Base-by-base conservation (phyloP, 2,329 filamentous ascomycete genomes). In the Ramularia endophylla region DNA sequence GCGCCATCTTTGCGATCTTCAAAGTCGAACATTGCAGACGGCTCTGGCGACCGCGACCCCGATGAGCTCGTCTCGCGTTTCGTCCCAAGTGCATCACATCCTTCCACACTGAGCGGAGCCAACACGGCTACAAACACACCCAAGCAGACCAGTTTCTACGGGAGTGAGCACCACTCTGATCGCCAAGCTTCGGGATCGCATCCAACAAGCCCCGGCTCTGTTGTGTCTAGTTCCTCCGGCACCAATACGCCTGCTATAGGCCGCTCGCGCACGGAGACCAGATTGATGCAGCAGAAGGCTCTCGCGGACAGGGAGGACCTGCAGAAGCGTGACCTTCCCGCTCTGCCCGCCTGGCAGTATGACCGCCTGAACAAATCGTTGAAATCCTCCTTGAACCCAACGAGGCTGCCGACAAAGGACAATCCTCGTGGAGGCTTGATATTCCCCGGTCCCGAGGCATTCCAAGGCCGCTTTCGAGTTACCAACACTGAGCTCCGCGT, bases 391-490 rank as follows among this genome's bases (percentile, higher is more conserved):
- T 9, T 20, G 7, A 50, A 51, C 37, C 40, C 40, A 16, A 40
- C 44, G 16, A 28, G 40, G 27, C 35, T 47, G 13, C 22, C 22
- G 6, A 25, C 22, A 6, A 25, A 25, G 22, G 22, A 25, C 22
- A 25, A 25, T 25, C 22, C 22, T 11, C 6, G 11, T 6, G 22
- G 22, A 6, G 40, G 38, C 25, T 31, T 41, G 31, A n/a, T 53
- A 20, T 47, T 38, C 11, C 46, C 61, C 30, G 55, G 57, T 11
- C 55, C 59, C 7, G 58, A 60, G 36, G 54, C 59, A 16, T 62
- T 62, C 46, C 57, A 60, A 40, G 59, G 59, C 20, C 49, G 59
- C 28, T 62, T 62, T 48, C 53, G 56, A 36, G 59, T 57, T 20
- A 51, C 61, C 17, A 57, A 60, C 43, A 58, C 53, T 5, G 59